Conservation (phyloP, 192 early-diverging fungal genomes). For the Gaertneriomyces semiglobifer region DNA sequence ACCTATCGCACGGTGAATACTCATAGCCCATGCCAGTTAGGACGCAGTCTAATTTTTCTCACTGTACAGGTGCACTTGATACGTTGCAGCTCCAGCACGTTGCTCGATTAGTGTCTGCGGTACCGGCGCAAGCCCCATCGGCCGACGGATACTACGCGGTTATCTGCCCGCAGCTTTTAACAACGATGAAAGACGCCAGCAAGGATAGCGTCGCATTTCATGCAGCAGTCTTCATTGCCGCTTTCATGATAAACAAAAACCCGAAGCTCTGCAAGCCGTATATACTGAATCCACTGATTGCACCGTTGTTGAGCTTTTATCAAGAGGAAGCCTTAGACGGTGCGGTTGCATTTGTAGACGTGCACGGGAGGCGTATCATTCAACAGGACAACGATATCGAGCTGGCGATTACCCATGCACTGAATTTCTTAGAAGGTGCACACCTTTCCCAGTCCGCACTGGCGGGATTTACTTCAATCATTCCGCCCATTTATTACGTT, state of each 20-base stretch:
- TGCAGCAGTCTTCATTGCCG: conserved; percentile 50
- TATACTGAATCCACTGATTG: conserved; percentile 44
- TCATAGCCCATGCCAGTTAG: not conserved
- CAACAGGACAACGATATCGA: conserved; percentile 11
- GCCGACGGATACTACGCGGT: conserved; percentile 51
- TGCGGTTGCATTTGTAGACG: not conserved
- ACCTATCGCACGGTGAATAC: not conserved
- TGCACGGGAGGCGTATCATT: not conserved
- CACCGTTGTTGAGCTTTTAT: conserved; percentile 18
- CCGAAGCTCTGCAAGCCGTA: conserved; percentile 45
- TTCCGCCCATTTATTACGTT: conserved; percentile 46
- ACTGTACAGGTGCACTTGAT: conserved; percentile 35
- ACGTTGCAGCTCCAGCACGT: conserved; percentile 56
- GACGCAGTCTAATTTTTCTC: not conserved
- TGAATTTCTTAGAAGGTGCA: conserved; percentile 13
- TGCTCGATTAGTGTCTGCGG: conserved; percentile 53
- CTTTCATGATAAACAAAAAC: conserved; percentile 48
- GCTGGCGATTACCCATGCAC: not conserved
- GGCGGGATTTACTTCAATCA: conserved; percentile 37
- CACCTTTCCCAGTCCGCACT: conserved; percentile 39
- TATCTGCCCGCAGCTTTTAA: conserved; percentile 49
- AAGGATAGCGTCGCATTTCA: conserved; percentile 3
- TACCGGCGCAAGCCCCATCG: conserved; percentile 58
- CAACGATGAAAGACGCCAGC: conserved; percentile 1
- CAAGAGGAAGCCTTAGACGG: not conserved